These are phyloP conservation scores for Acanthamoeba healyi DNA, from an alignment of 208 protist species.

Conservation along the genomic window DNA sequence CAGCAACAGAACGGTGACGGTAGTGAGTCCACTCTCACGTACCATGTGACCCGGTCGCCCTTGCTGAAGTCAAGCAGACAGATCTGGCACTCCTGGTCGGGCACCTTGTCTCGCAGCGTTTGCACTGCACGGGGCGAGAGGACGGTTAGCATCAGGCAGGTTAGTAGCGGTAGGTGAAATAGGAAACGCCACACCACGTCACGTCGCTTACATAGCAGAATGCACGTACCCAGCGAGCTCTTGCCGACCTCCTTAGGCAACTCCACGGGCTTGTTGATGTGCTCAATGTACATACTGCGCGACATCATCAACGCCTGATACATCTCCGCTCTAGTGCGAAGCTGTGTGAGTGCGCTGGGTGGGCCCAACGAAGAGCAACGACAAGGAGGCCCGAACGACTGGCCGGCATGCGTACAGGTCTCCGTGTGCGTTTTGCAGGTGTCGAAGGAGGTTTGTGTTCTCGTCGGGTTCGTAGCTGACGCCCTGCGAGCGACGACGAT, in stretches of 20 bases:
- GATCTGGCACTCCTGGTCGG: conserved; percentile 27
- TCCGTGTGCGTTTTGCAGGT: not conserved
- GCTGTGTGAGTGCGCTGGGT: too few relatives aligned
- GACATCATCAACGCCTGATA: conserved; percentile 14
- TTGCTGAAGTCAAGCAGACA: not conserved
- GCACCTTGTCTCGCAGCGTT: not conserved
- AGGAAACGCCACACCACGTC: too few relatives aligned
- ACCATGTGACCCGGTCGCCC: conserved; percentile 13
- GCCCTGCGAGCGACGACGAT: not conserved
- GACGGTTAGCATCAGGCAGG: too few relatives aligned
- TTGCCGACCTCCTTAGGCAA: conserved; percentile 37
- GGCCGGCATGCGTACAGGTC: not conserved
- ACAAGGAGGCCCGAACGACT: too few relatives aligned
- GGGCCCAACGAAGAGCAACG: too few relatives aligned
- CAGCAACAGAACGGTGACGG: too few relatives aligned
- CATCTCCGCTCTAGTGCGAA: not conserved
- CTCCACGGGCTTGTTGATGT: not conserved
- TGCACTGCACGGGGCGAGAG: too few relatives aligned
- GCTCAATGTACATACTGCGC: not conserved
- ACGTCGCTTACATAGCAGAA: too few relatives aligned
- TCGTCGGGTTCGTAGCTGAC: not conserved
- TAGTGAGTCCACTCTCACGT: not conserved
- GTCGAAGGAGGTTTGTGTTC: conserved; percentile 37
- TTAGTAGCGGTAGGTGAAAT: too few relatives aligned
- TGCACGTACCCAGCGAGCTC: not conserved